Evolutionary conservation across 2,329 filamentous ascomycete genomes (phyloP).

Genomic region (Epichloe coenophiala): DNA sequence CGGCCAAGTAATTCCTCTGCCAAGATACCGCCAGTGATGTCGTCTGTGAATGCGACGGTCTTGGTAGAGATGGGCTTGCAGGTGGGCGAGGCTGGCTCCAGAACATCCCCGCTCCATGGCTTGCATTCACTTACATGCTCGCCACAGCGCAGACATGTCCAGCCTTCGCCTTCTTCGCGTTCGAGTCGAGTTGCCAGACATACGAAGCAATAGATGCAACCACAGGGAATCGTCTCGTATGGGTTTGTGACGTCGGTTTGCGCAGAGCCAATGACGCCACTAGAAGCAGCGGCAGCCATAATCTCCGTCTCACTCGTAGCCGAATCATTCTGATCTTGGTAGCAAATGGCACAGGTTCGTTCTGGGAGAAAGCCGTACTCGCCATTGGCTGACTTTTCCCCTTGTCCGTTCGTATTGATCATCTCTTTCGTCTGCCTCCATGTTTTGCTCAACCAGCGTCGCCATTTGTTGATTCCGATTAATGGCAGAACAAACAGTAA

Average conservation of each 20-base stretch:
- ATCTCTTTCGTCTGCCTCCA: conserved; percentile 69
- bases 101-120: conserved; percentile 83
- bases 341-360: conserved; percentile 92
- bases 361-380: conserved; percentile 81
- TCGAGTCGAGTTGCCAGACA: conserved; percentile 86
- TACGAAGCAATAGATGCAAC: conserved; percentile 90
- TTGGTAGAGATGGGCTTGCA: conserved; percentile 31
- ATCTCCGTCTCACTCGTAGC: conserved; percentile 63
- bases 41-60: conserved; percentile 50
- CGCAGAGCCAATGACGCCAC: conserved; percentile 73
- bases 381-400: conserved; percentile 44
- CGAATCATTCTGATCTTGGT: conserved; percentile 73
- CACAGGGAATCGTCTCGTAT: conserved; percentile 80
- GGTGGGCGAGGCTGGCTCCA: conserved; percentile 41
- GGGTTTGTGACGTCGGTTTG: conserved; percentile 93
- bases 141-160: conserved; percentile 81
- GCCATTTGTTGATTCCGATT: conserved; percentile 89
- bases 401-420: conserved; percentile 33
- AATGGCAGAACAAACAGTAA: conserved; percentile 92
- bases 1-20: conserved; percentile 14
- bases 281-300: conserved; percentile 53
- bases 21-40: conserved; percentile 25
- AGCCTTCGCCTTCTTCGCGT: conserved; percentile 86
- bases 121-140: conserved; percentile 71
- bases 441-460: conserved; percentile 73